Conservation (phyloP, 345 rosid genomes). For the Stellera chamaejasme region DNA sequence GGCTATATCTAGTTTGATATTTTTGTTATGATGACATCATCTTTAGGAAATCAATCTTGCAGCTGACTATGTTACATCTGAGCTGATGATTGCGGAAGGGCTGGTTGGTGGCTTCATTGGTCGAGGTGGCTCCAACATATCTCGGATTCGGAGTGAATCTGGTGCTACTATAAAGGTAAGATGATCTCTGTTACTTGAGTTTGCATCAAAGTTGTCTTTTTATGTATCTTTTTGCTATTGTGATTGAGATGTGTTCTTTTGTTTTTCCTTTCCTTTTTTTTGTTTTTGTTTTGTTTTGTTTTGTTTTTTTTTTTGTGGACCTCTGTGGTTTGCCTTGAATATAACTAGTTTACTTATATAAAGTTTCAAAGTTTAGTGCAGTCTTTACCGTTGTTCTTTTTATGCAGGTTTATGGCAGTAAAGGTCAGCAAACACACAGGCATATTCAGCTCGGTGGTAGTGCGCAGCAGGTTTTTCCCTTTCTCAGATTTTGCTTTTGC, state of each 20-base stretch:
- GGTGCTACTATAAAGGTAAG: constrained; percentile 59
- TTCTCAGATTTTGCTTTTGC: not conserved
- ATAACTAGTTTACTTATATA: too few species aligned
- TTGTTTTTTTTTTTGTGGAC: not conserved
- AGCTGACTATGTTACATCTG: constrained; percentile 58
- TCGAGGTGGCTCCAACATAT: constrained; percentile 53
- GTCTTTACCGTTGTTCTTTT: not conserved
- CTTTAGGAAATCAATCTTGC: constrained; percentile 64
- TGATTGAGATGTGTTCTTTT: not conserved
- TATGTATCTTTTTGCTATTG: too few species aligned
- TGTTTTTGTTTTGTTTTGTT: not conserved
- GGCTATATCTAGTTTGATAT: constrained; percentile 33
- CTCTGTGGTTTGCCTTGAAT: too few species aligned
- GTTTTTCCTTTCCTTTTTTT: not conserved
- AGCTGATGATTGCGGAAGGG: constrained; percentile 56
- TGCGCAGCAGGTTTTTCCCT: constrained; percentile 42
- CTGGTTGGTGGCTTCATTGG: constrained; percentile 63
- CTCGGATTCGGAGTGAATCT: constrained; percentile 57
- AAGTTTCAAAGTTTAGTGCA: too few species aligned
- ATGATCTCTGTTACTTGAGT: not conserved
- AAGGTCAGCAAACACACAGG: constrained; percentile 53
- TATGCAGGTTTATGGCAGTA: constrained; percentile 53
- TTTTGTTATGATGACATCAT: constrained; percentile 42
- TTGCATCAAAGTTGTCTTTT: too few species aligned
- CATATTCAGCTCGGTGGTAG: constrained; percentile 56